A percentile compares a stretch with the other conserved stretches of the same genome.
Conservation (phyloP, 2,329 filamentous ascomycete species). For the Paecilomyces dactylethromorphus region DNA sequence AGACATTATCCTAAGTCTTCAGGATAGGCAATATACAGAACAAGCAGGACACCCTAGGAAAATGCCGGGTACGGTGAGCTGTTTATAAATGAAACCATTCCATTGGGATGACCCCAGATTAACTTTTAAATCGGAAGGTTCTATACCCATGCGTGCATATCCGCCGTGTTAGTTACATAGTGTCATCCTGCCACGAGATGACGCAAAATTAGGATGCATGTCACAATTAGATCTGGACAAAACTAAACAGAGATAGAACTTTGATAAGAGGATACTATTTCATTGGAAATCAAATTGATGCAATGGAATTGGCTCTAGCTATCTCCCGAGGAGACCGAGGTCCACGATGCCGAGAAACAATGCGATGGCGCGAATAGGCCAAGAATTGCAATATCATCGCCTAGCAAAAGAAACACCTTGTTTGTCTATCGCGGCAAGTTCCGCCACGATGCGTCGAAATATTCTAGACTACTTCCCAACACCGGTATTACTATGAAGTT, state of each 20-base stretch:
- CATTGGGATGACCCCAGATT: not conserved
- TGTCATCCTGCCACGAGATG: not conserved
- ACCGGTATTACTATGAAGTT: no score
- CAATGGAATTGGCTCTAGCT: not conserved
- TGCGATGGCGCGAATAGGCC: not conserved
- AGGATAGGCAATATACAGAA: not conserved
- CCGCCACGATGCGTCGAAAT: not conserved
- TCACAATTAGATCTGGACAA: not conserved
- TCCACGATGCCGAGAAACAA: not conserved
- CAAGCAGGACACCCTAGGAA: not conserved
- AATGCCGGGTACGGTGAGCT: not conserved
- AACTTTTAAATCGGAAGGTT: not conserved
- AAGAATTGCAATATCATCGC: not conserved
- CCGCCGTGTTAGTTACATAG: not conserved
- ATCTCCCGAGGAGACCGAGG: not conserved
- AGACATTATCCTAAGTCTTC: slow-evolving; percentile 4
- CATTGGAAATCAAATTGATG: not conserved
- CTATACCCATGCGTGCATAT: not conserved
- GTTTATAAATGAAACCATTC: not conserved
- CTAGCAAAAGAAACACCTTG: not conserved
- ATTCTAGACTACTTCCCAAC: no score
- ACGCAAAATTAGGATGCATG: not conserved
- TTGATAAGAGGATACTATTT: not conserved
- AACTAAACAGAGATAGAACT: not conserved
- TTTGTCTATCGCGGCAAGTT: not conserved